Base-by-base conservation (phyloP, 257 asterid genomes). In the Misopates orontium region DNA sequence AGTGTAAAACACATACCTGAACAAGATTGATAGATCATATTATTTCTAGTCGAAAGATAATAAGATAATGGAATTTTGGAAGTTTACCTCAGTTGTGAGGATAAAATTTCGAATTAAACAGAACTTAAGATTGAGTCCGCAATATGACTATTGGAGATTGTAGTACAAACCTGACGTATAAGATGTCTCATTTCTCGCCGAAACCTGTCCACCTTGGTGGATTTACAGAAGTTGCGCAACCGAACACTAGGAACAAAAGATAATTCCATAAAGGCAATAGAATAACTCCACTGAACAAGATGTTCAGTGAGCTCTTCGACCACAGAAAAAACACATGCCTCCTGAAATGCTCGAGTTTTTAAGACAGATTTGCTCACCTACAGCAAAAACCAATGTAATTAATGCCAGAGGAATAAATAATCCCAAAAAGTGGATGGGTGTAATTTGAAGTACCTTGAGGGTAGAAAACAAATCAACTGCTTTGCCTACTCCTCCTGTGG, bases 401-500 rank as follows among this genome's bases (percentile, higher is more conserved):
- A 36, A 36, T 36, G 11, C 42, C 11, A 22, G 39, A 41, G 21
- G 41, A 17, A 60, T n/a, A 51, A 18, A 60, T 22, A 20, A 56
- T 19, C 11, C 47, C 3, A 63, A 57, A 25, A 15, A 42, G 64
- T 28, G 67, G 57, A 47, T 62, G 4, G 57, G 60, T 22, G 52
- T 40, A 62, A 32, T 23, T 14, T 51, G 28, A 39, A 75, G 59
- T 77, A 94, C 99, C 96, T 83, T 94, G 42, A 90, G 77, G 57
- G 73, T 73, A 69, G 91, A 78, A 19, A 65, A 79, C 36, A 86
- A 78, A 83, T 94, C 95, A 73, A 88, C 80, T 68, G 96, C 88
- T 83, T 88, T 84, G 62, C 97, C 99, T 60, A 84, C 87, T 82
- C 99, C 99, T 70, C 96, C 99, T 0, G 91, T 78, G 13, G 96